Evolutionary conservation across 208 protist species (phyloP).

Genomic region (Acanthamoeba lenticulata): DNA sequence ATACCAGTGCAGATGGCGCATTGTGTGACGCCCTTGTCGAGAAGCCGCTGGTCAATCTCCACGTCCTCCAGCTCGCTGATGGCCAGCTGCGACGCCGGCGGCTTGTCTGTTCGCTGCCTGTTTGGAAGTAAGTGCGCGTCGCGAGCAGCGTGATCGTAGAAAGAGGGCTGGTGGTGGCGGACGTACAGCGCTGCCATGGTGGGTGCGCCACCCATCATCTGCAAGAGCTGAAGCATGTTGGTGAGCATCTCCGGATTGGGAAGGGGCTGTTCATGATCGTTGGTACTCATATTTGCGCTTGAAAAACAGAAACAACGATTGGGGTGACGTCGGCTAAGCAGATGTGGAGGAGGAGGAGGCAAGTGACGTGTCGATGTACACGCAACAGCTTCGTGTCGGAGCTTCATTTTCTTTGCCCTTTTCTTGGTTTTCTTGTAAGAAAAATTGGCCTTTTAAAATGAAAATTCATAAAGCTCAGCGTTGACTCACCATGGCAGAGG

Average conservation of each 20-base stretch:
- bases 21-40: conserved; percentile 35
- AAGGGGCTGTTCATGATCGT: neutral
- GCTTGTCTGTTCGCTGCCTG: conserved; percentile 20
- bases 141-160: neutral
- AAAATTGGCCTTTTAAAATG: neutral
- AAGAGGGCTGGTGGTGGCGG: neutral
- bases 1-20: conserved; percentile 50
- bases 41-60: conserved; percentile 5
- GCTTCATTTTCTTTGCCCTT: neutral
- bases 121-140: neutral
- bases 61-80: conserved; percentile 58
- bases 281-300: neutral
- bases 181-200: neutral
- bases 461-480: neutral
- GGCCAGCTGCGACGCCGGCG: conserved; percentile 34
- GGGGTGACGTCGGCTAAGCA: too few relatives aligned
- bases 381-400: neutral
- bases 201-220: neutral
- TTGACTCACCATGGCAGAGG: neutral
- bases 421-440: neutral
- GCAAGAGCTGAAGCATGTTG: neutral
- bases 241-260: neutral
- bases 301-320: too few relatives aligned
- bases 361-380: too few relatives aligned
- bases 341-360: too few relatives aligned